These are phyloP conservation scores for Colletotrichum lupini DNA, from an alignment of 2,329 filamentous ascomycete species.

Conservation along the genomic window DNA sequence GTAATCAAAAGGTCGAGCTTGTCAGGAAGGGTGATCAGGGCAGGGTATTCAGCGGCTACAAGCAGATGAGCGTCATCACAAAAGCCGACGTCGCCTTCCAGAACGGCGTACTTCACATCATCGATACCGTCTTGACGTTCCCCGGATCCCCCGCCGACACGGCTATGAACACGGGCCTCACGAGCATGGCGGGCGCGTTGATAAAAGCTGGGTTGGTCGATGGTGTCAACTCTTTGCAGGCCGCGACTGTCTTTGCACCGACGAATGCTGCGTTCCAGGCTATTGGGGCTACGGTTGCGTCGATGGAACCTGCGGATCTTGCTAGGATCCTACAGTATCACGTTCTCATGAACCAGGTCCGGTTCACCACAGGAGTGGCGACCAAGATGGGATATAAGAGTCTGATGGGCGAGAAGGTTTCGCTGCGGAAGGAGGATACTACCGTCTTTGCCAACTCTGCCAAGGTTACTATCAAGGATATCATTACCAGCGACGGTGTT, in stretches of 20 bases:
- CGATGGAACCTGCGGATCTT: constrained; percentile 59
- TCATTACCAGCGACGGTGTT: constrained; percentile 67
- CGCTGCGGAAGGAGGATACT: constrained; percentile 51
- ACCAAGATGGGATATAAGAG: constrained; percentile 40
- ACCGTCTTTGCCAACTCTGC: constrained; percentile 63
- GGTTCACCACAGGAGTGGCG: constrained; percentile 29
- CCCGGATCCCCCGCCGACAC: constrained; percentile 55
- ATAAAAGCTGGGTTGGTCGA: constrained; percentile 55
- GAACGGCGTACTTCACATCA: constrained; percentile 62
- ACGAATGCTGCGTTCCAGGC: constrained; percentile 67
- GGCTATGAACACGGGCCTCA: constrained; percentile 62
- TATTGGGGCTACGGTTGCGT: constrained; percentile 62
- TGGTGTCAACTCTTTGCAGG: constrained; percentile 45
- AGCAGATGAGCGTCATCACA: constrained; percentile 48
- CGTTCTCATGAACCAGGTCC: constrained; percentile 64
- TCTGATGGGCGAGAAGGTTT: constrained; percentile 48
- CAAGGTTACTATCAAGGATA: constrained; percentile 60
- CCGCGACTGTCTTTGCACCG: constrained; percentile 71
- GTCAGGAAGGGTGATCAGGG: constrained; percentile 55
- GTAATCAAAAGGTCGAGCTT: constrained; percentile 57
- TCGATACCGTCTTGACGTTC: constrained; percentile 63
- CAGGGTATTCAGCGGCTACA: constrained; percentile 49
- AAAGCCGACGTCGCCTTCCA: constrained; percentile 57
- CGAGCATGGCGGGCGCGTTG: constrained; percentile 44
- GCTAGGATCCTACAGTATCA: constrained; percentile 71